These are phyloP conservation scores for Tephrocybe sp. DNA, from an alignment of 768 basidiomycete genomes.

Conservation along the genomic window DNA sequence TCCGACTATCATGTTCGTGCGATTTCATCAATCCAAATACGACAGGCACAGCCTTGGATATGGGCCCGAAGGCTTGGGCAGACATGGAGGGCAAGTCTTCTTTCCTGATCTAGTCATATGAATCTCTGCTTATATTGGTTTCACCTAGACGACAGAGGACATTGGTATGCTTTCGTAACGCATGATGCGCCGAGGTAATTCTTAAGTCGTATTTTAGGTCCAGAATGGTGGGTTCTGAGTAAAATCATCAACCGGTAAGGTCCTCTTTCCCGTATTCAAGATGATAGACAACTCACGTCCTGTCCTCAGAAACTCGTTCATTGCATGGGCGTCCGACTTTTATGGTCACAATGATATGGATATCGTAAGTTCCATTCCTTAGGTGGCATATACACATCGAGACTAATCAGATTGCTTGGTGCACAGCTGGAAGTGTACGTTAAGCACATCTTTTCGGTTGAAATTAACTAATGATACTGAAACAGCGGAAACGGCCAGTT, in stretches of 20 bases:
- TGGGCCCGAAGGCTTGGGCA: constrained; percentile 51
- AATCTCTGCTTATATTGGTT: neutral
- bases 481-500: constrained; percentile 62
- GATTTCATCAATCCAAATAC: neutral
- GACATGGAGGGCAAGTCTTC: constrained; percentile 57
- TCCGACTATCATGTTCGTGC: neutral
- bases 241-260: constrained; percentile 60
- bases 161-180: constrained; percentile 28
- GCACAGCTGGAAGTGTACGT: constrained; percentile 58
- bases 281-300: neutral
- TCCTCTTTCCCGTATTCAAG: neutral
- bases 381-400: neutral
- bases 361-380: constrained; percentile 41
- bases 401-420: neutral
- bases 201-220: constrained; percentile 8
- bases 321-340: constrained; percentile 63
- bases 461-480: neutral
- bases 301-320: constrained; percentile 58
- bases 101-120: neutral
- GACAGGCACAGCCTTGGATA: constrained; percentile 57
- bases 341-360: constrained; percentile 72
- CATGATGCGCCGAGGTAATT: neutral
- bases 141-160: constrained; percentile 52
- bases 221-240: constrained; percentile 55
- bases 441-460: neutral